Conservation (phyloP, 73 alveolate genomes). For the Paramecium bursaria region DNA sequence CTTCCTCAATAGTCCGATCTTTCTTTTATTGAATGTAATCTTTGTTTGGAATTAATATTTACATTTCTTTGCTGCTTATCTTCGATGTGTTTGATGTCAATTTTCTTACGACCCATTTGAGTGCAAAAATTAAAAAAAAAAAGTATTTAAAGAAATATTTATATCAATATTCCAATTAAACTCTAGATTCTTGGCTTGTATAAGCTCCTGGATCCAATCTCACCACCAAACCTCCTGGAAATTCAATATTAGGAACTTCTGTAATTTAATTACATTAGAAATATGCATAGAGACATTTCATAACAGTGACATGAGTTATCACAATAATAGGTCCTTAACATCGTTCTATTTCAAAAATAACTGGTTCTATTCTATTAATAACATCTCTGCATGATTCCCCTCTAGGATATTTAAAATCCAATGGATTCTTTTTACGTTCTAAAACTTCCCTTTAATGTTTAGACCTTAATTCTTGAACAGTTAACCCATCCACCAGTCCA, state of each 20-base stretch:
- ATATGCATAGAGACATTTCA: conserved; percentile 74
- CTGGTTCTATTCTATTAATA: conserved; percentile 70
- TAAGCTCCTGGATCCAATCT: conserved; percentile 30
- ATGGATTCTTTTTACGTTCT: conserved; percentile 44
- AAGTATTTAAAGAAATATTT: too few species aligned
- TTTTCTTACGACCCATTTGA: too few species aligned
- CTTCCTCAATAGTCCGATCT: too few species aligned
- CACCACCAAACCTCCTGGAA: conserved; percentile 11
- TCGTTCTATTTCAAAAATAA: conserved; percentile 69
- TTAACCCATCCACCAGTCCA: conserved; percentile 71
- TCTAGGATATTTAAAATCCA: conserved; percentile 71
- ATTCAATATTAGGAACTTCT: conserved; percentile 36
- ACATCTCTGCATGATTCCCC: conserved; percentile 75
- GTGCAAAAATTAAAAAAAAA: too few species aligned
- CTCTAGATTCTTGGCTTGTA: conserved; percentile 26
- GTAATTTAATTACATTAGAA: conserved; percentile 21
- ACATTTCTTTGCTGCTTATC: too few species aligned
- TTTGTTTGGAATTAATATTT: too few species aligned
- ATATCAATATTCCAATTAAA: neutral
- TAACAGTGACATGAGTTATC: conserved; percentile 69
- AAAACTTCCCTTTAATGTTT: conserved; percentile 19
- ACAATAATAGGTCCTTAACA: conserved; percentile 57
- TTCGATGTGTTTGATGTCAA: too few species aligned
- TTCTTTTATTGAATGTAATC: too few species aligned
- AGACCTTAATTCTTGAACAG: conserved; percentile 63